These are phyloP conservation scores for Ascochyta pisi DNA, from an alignment of 2,329 filamentous ascomycete genomes.

Conservation along the genomic window DNA sequence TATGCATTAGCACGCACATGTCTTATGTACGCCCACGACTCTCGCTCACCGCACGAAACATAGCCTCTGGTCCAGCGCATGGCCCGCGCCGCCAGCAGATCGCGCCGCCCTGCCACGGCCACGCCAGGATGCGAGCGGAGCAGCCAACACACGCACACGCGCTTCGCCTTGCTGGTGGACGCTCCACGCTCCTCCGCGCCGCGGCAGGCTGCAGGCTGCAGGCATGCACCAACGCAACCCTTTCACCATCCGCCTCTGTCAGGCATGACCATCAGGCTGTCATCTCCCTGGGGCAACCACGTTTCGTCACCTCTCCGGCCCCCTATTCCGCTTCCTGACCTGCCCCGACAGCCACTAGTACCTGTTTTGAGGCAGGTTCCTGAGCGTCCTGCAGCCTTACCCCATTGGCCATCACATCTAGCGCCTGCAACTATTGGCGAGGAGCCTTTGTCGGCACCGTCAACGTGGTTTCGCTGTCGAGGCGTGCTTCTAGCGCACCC, in stretches of 20 bases:
- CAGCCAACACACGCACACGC: neutral
- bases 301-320: slow-evolving; percentile 21
- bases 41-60: slow-evolving; percentile 24
- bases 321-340: slow-evolving; percentile 24
- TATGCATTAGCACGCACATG: slow-evolving; percentile 34
- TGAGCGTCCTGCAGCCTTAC: slow-evolving; percentile 43
- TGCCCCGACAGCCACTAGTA: slow-evolving; percentile 29
- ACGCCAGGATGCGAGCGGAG: neutral
- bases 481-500: slow-evolving; percentile 39
- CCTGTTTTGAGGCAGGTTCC: slow-evolving; percentile 39
- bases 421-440: slow-evolving; percentile 27
- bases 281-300: slow-evolving; percentile 24
- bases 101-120: slow-evolving; percentile 2
- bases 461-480: slow-evolving; percentile 38
- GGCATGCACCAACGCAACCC: neutral
- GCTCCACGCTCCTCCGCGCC: neutral
- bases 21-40: slow-evolving; percentile 31
- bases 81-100: slow-evolving; percentile 10
- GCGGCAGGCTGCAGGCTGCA: neutral
- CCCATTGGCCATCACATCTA: slow-evolving; percentile 28
- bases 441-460: slow-evolving; percentile 27
- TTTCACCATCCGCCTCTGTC: slow-evolving; percentile 9
- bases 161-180: slow-evolving; percentile 8
- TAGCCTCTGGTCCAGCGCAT: slow-evolving; percentile 14
- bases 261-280: slow-evolving; percentile 26